Evolutionary conservation across 2,329 filamentous ascomycete genomes (phyloP).

Genomic region (Leptographium galeiforme): DNA sequence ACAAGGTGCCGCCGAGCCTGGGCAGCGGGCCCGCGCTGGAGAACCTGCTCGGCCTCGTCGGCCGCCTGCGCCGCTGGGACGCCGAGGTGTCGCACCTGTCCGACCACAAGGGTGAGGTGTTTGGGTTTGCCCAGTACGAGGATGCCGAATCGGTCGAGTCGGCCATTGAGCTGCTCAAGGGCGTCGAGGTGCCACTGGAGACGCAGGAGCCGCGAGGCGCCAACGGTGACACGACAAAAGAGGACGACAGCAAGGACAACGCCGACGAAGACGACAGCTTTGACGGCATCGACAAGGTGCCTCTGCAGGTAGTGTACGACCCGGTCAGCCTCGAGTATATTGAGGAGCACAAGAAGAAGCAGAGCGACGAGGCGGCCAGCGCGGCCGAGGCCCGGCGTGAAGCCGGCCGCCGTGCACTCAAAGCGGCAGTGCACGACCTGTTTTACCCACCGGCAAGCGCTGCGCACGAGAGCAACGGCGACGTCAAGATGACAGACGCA

Average conservation of each 20-base stretch:
- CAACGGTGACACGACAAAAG: conserved; percentile 14
- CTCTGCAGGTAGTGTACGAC: conserved; percentile 64
- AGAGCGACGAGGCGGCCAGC: conserved; percentile 47
- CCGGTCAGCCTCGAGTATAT: conserved; percentile 72
- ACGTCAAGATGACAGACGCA: conserved; percentile 56
- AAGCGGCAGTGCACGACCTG: conserved; percentile 54
- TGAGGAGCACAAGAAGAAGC: conserved; percentile 61
- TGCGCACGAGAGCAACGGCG: conserved; percentile 49
- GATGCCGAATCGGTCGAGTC: conserved; percentile 77
- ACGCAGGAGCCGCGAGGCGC: conserved; percentile 46
- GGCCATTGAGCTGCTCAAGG: conserved; percentile 71
- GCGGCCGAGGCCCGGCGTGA: conserved; percentile 58
- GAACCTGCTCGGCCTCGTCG: conserved; percentile 62
- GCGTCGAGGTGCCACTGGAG: conserved; percentile 70
- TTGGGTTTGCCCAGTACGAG: conserved; percentile 93
- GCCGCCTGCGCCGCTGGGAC: conserved; percentile 74
- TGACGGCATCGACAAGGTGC: conserved; percentile 52
- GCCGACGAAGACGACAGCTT: conserved; percentile 28
- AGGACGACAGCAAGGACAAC: conserved; percentile 12
- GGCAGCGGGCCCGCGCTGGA: conserved; percentile 70
- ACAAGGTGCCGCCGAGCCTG: conserved; percentile 67
- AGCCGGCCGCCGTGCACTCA: conserved; percentile 53
- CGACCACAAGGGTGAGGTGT: conserved; percentile 71
- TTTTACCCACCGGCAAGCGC: conserved; percentile 49
- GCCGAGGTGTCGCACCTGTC: conserved; percentile 44